phyloP scores from a whole-genome alignment of 768 basidiomycete genomes.

The Pleurotus salmoneostramineus region DNA sequence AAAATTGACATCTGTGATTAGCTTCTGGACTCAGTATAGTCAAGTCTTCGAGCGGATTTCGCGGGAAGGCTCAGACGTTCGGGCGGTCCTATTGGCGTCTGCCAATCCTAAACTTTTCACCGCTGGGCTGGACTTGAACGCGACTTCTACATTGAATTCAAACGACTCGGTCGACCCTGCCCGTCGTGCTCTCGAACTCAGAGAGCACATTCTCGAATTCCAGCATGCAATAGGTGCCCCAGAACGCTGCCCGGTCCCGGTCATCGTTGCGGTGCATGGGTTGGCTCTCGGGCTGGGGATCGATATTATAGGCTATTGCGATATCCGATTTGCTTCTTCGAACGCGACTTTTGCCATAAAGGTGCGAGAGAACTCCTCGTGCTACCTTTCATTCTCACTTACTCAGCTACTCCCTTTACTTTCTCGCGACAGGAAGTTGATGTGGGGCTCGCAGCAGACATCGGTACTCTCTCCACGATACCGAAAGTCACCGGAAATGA shows the following conservation, averaged over 20 bases:
- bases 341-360: slow-evolving; percentile 69
- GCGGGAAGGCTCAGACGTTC: slow-evolving; percentile 47
- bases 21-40: slow-evolving; percentile 74
- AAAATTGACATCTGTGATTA: slow-evolving; percentile 18
- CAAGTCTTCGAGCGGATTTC: slow-evolving; percentile 54
- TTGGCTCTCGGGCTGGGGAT: slow-evolving; percentile 72
- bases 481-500: slow-evolving; percentile 76
- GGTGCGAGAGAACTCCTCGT: slow-evolving; percentile 29
- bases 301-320: slow-evolving; percentile 72
- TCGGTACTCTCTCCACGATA: slow-evolving; percentile 80
- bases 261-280: slow-evolving; percentile 81
- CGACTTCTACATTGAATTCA: slow-evolving; percentile 21
- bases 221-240: slow-evolving; percentile 70
- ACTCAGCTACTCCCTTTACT: background rate
- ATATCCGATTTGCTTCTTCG: slow-evolving; percentile 70
- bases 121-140: slow-evolving; percentile 76
- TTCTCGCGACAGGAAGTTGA: slow-evolving; percentile 68
- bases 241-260: slow-evolving; percentile 68
- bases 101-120: slow-evolving; percentile 70
- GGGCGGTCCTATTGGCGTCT: slow-evolving; percentile 73
- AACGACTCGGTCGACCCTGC: slow-evolving; percentile 40
- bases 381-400: background rate
- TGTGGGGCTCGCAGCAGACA: slow-evolving; percentile 83
- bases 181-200: slow-evolving; percentile 44
- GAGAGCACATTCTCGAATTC: slow-evolving; percentile 50